These are phyloP conservation scores for Pyrus hybrid DNA, from an alignment of 331 rosid genomes.

Conservation along the genomic window DNA sequence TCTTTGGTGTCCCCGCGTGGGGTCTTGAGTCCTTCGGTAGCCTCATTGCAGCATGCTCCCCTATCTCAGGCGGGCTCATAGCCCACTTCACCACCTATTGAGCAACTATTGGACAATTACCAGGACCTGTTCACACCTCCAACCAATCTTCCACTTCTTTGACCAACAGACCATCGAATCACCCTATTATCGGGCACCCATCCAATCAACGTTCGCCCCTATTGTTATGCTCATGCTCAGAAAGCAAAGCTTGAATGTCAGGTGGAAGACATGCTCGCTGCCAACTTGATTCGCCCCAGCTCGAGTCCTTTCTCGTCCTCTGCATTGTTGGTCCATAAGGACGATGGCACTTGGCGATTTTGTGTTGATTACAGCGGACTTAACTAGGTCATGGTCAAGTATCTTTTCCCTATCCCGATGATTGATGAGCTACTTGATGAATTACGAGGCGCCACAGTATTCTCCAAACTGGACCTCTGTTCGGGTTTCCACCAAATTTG, in stretches of 20 bases:
- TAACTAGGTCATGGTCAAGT: background rate
- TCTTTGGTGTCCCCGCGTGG: accelerated
- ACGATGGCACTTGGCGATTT: accelerated
- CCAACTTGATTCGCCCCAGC: background rate
- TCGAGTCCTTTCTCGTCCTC: background rate
- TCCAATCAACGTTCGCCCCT: accelerated
- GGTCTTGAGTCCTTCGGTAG: too few species aligned
- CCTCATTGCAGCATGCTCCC: accelerated
- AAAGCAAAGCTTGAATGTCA: accelerated
- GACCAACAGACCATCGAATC: accelerated
- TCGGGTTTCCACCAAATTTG: too few species aligned
- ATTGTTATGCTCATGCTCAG: background rate
- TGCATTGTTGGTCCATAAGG: background rate
- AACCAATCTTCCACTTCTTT: accelerated
- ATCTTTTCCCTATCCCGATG: accelerated
- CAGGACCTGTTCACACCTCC: background rate
- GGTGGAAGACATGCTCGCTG: background rate
- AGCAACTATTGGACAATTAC: accelerated
- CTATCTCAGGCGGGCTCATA: accelerated
- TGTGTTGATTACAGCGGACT: accelerated
- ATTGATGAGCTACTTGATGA: background rate
- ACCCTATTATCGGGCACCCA: background rate
- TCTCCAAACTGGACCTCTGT: too few species aligned
- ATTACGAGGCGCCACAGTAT: accelerated
- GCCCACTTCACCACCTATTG: too few species aligned